Conservation (phyloP, 2,329 filamentous ascomycete species). For the Penicillium oxalicum region DNA sequence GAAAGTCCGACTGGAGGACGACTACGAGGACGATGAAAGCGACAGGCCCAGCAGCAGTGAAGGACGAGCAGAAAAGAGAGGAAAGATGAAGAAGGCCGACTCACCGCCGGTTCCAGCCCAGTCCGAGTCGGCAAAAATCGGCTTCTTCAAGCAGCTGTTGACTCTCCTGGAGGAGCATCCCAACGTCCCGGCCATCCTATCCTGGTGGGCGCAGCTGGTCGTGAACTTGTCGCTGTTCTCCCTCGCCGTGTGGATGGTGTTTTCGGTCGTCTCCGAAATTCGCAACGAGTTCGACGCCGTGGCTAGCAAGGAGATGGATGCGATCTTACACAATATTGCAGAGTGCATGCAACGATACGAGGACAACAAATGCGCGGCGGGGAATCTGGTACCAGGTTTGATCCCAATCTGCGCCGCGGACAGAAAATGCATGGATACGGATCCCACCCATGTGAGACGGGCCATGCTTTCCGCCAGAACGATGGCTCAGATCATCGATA, state of each 20-base stretch:
- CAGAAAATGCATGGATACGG: slow-evolving; percentile 80
- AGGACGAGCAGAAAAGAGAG: slow-evolving; percentile 27
- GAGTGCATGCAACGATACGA: slow-evolving; percentile 67
- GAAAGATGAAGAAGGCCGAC: slow-evolving; percentile 14
- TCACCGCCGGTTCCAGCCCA: neutral
- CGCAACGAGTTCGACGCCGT: slow-evolving; percentile 69
- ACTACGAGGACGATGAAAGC: slow-evolving; percentile 39
- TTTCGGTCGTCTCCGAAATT: slow-evolving; percentile 63
- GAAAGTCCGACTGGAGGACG: slow-evolving; percentile 36
- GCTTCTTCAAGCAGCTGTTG: slow-evolving; percentile 49
- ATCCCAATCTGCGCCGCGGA: slow-evolving; percentile 69
- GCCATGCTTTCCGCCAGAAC: slow-evolving; percentile 79
- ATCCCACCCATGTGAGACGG: slow-evolving; percentile 69
- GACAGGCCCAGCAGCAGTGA: slow-evolving; percentile 36
- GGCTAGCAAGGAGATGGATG: slow-evolving; percentile 60
- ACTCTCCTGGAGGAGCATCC: slow-evolving; percentile 60
- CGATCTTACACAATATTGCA: slow-evolving; percentile 66
- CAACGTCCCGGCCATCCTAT: slow-evolving; percentile 59
- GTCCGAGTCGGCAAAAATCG: slow-evolving; percentile 25
- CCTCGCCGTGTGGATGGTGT: slow-evolving; percentile 58
- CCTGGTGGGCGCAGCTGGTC: slow-evolving; percentile 59
- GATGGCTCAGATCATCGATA: slow-evolving; percentile 87
- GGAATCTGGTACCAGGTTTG: slow-evolving; percentile 65
- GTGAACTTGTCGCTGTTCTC: slow-evolving; percentile 47
- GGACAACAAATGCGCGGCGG: slow-evolving; percentile 66